Evolutionary conservation across 2,329 filamentous ascomycete genomes (phyloP).

Genomic region (Neofusicoccum cordaticola): DNA sequence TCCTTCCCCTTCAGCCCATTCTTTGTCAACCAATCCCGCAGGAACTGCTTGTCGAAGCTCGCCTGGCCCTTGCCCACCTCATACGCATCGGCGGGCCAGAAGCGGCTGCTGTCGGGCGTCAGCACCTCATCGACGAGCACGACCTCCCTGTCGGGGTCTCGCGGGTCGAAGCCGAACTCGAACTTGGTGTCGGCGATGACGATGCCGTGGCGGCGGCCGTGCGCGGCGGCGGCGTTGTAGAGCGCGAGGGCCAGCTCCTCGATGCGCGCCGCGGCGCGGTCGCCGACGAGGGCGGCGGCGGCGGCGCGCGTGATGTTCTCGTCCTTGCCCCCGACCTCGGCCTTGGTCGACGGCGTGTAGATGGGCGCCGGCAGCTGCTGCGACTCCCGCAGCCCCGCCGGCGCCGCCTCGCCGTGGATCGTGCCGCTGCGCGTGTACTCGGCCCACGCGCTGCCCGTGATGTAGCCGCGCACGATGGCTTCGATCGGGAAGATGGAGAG

Average conservation of each 20-base stretch:
- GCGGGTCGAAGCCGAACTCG: slow-evolving; percentile 67
- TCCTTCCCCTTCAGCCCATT: slow-evolving; percentile 73
- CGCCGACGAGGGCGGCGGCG: slow-evolving; percentile 61
- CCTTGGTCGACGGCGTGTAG: slow-evolving; percentile 83
- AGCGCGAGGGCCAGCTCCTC: slow-evolving; percentile 63
- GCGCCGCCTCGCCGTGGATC: slow-evolving; percentile 72
- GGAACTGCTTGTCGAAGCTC: slow-evolving; percentile 76
- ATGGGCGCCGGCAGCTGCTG: slow-evolving; percentile 67
- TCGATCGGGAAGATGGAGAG: slow-evolving; percentile 75
- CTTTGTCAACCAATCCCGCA: slow-evolving; percentile 76
- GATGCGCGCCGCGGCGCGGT: slow-evolving; percentile 61
- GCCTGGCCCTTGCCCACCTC: slow-evolving; percentile 70
- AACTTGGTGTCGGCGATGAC: slow-evolving; percentile 78
- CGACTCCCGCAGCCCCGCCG: slow-evolving; percentile 67
- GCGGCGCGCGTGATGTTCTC: slow-evolving; percentile 68
- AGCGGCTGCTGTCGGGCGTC: slow-evolving; percentile 72
- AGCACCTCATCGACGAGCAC: slow-evolving; percentile 81
- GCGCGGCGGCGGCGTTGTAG: slow-evolving; percentile 62
- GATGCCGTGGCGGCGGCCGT: slow-evolving; percentile 65
- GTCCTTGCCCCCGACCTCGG: slow-evolving; percentile 72
- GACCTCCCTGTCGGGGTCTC: slow-evolving; percentile 56
- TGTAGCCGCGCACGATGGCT: slow-evolving; percentile 84
- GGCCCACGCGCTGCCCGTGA: slow-evolving; percentile 79
- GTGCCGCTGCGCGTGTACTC: slow-evolving; percentile 74
- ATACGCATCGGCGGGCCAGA: slow-evolving; percentile 77